A percentile compares a stretch with the other conserved stretches of the same genome.
Evolutionary conservation across 768 basidiomycete genomes (phyloP).

Genomic region (Serendipita vermifera): DNA sequence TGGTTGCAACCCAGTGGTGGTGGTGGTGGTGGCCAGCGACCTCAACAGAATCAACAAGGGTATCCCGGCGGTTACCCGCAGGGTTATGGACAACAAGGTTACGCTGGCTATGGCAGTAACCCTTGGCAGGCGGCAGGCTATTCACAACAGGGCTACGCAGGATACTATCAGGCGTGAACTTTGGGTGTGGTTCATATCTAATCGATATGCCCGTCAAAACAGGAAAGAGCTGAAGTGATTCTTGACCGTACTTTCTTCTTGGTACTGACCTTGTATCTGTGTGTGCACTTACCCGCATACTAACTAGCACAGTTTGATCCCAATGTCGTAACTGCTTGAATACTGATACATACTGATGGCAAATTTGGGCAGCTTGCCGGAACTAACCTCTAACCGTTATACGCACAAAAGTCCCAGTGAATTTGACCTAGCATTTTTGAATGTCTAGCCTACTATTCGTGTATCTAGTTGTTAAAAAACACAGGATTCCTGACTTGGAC

Average conservation of each 20-base stretch:
- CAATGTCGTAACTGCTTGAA: not conserved
- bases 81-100: slow-evolving; percentile 40
- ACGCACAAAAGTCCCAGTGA: too few species aligned
- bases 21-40: slow-evolving; percentile 15
- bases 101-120: slow-evolving; percentile 11
- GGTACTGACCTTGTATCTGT: not conserved
- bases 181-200: too few species aligned
- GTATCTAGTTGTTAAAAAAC: too few species aligned
- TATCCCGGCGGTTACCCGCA: slow-evolving; percentile 15
- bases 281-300: slow-evolving; percentile 4
- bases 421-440: too few species aligned
- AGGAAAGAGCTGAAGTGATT: not conserved
- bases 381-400: too few species aligned
- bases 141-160: slow-evolving; percentile 8
- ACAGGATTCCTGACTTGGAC: too few species aligned
- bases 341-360: not conserved
- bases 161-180: slow-evolving; percentile 2
- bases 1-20: slow-evolving; percentile 37
- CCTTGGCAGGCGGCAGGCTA: slow-evolving; percentile 12
- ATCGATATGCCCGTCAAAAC: too few species aligned
- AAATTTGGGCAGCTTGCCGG: too few species aligned
- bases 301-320: slow-evolving; percentile 7
- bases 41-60: slow-evolving; percentile 18
- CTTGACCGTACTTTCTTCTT: not conserved
- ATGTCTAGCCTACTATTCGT: too few species aligned